Conservation (phyloP, 768 basidiomycete species). For the Boletus speciosus region DNA sequence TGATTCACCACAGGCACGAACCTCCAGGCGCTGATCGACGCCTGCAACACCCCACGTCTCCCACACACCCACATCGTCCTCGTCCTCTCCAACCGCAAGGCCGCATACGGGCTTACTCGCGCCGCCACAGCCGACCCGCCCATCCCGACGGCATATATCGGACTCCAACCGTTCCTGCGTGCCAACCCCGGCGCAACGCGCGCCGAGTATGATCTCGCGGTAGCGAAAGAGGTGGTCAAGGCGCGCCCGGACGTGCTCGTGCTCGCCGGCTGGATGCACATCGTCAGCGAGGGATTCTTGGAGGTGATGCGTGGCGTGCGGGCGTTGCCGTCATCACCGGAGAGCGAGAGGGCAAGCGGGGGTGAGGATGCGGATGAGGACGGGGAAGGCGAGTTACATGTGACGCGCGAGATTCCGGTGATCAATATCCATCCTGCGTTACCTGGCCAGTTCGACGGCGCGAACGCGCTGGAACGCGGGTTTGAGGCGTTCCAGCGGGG, state of each 20-base stretch:
- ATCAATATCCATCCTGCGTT: conserved; percentile 97
- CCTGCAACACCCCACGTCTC: conserved; percentile 68
- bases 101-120: conserved; percentile 85
- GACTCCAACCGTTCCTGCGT: conserved; percentile 81
- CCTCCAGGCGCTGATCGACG: conserved; percentile 93
- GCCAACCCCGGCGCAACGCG: conserved; percentile 68
- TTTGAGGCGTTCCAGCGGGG: conserved; percentile 85
- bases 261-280: conserved; percentile 99
- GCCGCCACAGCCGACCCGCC: conserved; percentile 67
- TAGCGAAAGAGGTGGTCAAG: conserved; percentile 63
- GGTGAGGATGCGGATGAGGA: conserved; percentile 16
- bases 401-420: conserved; percentile 56
- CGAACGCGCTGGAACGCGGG: conserved; percentile 86
- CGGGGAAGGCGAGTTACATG: conserved; percentile 29
- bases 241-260: conserved; percentile 81
- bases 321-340: conserved; percentile 11
- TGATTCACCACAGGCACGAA: conserved; percentile 67
- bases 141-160: conserved; percentile 80
- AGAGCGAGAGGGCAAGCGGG: background rate
- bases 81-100: conserved; percentile 90
- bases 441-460: conserved; percentile 94
- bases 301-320: conserved; percentile 51
- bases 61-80: conserved; percentile 68
- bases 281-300: conserved; percentile 79
- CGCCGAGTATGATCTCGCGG: conserved; percentile 80